These are phyloP conservation scores for Sistotremastrum niveocremeum DNA, from an alignment of 768 basidiomycete genomes.

Conservation along the genomic window DNA sequence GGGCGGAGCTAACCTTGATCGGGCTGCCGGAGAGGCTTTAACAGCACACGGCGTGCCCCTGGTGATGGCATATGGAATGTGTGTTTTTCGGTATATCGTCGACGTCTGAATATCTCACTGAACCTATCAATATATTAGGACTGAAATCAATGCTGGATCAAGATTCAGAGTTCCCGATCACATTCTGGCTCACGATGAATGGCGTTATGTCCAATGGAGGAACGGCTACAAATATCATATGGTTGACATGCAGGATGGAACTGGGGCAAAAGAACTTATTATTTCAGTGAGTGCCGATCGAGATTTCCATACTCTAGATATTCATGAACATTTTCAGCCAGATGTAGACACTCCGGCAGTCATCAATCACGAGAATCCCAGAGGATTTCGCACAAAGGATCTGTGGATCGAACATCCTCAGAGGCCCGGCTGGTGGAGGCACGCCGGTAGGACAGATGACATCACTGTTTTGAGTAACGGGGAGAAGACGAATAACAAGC, in stretches of 20 bases:
- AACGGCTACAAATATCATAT: constrained; percentile 2
- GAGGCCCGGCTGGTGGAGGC: constrained; percentile 10
- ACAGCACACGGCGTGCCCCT: constrained; percentile 1
- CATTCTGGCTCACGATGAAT: constrained; percentile 1
- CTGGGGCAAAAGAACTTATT: constrained; percentile 8
- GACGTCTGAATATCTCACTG: background rate
- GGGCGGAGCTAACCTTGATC: constrained; percentile 8
- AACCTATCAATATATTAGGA: constrained; percentile 5
- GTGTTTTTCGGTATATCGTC: background rate
- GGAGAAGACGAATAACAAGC: constrained; percentile 18
- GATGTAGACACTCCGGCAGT: constrained; percentile 9
- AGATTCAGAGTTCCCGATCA: constrained; percentile 5
- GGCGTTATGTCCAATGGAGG: constrained; percentile 4
- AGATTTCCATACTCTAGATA: background rate
- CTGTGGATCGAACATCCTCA: constrained; percentile 12
- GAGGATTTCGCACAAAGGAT: constrained; percentile 11
- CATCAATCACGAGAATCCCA: constrained; percentile 10
- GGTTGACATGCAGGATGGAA: constrained; percentile 1
- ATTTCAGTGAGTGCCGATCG: constrained; percentile 8
- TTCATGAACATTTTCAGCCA: constrained; percentile 5
- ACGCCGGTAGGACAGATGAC: constrained; percentile 11
- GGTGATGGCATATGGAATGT: constrained; percentile 6
- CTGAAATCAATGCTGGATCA: constrained; percentile 5
- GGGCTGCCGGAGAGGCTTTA: constrained; percentile 3
- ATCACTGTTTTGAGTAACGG: constrained; percentile 18